phyloP scores from a whole-genome alignment of 192 early-diverging fungal genomes.

The Umbelopsis isabellina region DNA sequence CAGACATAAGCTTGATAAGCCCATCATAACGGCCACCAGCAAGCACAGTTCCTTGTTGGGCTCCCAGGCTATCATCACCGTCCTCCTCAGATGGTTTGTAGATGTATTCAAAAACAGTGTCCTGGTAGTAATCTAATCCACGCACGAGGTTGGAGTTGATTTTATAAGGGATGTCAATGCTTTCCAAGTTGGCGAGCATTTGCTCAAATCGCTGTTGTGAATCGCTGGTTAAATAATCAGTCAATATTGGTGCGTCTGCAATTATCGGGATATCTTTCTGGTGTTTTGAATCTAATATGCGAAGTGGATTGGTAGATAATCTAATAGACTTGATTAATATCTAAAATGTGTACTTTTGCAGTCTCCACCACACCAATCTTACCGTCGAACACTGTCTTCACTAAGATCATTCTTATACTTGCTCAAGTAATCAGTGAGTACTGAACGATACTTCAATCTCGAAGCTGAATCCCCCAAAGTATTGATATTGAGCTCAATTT shows the following conservation, averaged over 20 bases:
- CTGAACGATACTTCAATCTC: constrained; percentile 41
- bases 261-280: constrained; percentile 50
- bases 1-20: constrained; percentile 52
- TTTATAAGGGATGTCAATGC: constrained; percentile 52
- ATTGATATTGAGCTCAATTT: constrained; percentile 48
- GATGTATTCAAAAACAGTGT: constrained; percentile 69
- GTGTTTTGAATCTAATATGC: constrained; percentile 66
- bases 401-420: constrained; percentile 44
- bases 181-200: constrained; percentile 45
- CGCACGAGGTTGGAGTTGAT: constrained; percentile 59
- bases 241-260: constrained; percentile 43
- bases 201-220: constrained; percentile 51
- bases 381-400: constrained; percentile 53
- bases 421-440: constrained; percentile 52
- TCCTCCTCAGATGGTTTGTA: constrained; percentile 31
- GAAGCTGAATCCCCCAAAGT: constrained; percentile 46
- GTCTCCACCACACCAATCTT: neutral
- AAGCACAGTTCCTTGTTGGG: constrained; percentile 64
- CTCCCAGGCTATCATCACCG: constrained; percentile 42
- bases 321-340: constrained; percentile 22
- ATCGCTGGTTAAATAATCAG: constrained; percentile 43
- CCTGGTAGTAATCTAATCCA: constrained; percentile 73
- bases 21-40: constrained; percentile 72
- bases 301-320: constrained; percentile 60
- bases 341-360: too few relatives aligned